These are phyloP conservation scores for Ceratocystis smalleyi DNA, from an alignment of 2,329 filamentous ascomycete species.

Conservation along the genomic window DNA sequence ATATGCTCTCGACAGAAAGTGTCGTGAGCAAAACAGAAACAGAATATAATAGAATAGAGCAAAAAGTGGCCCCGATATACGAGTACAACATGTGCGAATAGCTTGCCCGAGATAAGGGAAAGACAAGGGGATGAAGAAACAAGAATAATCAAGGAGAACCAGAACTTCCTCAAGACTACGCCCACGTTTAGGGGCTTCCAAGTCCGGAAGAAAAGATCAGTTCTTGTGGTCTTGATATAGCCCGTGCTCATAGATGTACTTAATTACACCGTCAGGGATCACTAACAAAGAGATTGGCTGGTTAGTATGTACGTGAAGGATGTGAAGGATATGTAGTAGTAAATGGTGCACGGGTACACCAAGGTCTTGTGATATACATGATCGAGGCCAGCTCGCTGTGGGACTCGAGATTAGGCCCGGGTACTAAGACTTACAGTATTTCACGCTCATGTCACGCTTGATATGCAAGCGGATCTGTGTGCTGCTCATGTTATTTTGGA, in stretches of 20 bases:
- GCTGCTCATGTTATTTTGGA: constrained; percentile 76
- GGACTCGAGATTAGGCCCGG: not conserved
- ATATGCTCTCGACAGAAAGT: not conserved
- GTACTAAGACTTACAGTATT: constrained; percentile 35
- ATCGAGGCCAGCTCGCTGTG: not conserved
- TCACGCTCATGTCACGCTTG: constrained; percentile 65
- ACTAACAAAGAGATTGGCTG: constrained; percentile 17
- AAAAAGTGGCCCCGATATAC: not conserved
- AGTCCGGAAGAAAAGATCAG: not conserved
- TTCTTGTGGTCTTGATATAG: constrained; percentile 35
- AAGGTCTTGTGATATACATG: not conserved
- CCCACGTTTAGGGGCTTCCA: not conserved
- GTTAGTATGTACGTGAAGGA: not conserved
- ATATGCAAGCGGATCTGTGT: constrained; percentile 70
- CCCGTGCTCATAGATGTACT: constrained; percentile 54
- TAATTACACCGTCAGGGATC: constrained; percentile 54
- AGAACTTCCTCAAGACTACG: not conserved
- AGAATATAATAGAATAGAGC: not conserved
- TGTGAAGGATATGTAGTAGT: not conserved
- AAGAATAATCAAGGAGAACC: not conserved
- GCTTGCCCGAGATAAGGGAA: not conserved
- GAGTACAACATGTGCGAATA: no score
- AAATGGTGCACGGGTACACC: not conserved
- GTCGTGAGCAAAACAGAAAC: not conserved
- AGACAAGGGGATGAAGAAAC: not conserved